Base-by-base conservation (phyloP, 352 stramenopile species). In the Pythium dissotocum region DNA sequence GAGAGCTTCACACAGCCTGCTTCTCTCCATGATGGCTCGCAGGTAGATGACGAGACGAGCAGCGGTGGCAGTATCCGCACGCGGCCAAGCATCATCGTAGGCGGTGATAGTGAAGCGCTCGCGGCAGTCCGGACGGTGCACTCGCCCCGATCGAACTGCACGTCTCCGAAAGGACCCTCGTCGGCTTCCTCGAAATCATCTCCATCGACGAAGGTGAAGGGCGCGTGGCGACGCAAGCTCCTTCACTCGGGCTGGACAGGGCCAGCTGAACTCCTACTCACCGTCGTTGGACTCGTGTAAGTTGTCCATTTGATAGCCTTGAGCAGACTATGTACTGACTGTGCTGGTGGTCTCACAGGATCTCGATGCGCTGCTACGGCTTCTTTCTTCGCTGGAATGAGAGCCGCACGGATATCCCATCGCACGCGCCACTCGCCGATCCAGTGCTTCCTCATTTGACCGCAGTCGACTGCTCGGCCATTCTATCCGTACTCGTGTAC, bases 371-470 rank as follows among this genome's bases (percentile, higher is more conserved):
- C 4, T 69, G 61, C 14, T 83, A 83, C 35, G 46, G 51, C 14
- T 18, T 8, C 3, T 80, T 83, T 55, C 61, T 80, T 14, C 67
- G 65, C 18, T 80, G 70, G 73, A 68, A 83, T 33, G 73, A 77
- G 46, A 63, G 61, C 2, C 76, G 71, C 9, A 63, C 61, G 1
- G 73, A 80, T 60, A 64, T 80, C 32, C 26, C 71, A 4, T 66
- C 69, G 12, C 70, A 72, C 54, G 71, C 55, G 7, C 16, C 64
- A 18, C 64, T 79, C 12, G 67, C 70, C 9, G 76, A 83, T 38
- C 76, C 72, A 10, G 26, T 83, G 12, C 63, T 80, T 28, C 55
- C 36, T 13, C 54, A 64, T n/a, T 14, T 80, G 24, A 61, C 42
- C 12, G 55, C 73, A 4, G n/a, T 61, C 26, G 73, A 80, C 46